A percentile compares a stretch with the other conserved stretches of the same genome.
Conservation (phyloP, 2,329 filamentous ascomycete genomes). For the Drechmeria coniospora region DNA sequence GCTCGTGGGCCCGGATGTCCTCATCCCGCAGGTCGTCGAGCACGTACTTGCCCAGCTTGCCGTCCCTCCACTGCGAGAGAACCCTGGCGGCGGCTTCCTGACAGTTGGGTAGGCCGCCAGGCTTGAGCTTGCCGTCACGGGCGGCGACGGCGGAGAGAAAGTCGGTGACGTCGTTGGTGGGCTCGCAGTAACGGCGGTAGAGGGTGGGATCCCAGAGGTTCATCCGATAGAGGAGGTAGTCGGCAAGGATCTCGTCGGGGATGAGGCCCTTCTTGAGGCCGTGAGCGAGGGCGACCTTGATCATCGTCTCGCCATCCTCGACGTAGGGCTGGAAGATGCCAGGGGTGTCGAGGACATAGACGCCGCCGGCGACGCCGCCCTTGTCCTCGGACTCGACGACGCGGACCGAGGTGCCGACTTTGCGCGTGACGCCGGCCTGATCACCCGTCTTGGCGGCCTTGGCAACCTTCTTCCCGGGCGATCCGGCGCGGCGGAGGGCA, state of each 20-base stretch:
- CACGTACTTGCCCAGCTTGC: constrained; percentile 59
- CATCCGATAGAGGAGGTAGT: constrained; percentile 77
- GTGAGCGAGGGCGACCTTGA: constrained; percentile 84
- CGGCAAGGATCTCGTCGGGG: constrained; percentile 60
- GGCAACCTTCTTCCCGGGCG: constrained; percentile 18
- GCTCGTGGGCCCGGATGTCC: constrained; percentile 33
- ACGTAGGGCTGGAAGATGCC: constrained; percentile 94
- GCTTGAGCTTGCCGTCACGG: constrained; percentile 60
- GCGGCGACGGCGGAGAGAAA: constrained; percentile 57
- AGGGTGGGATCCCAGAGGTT: constrained; percentile 49
- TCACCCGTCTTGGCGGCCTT: constrained; percentile 74
- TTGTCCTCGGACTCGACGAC: constrained; percentile 36
- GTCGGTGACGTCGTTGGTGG: constrained; percentile 71
- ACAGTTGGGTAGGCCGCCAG: constrained; percentile 54
- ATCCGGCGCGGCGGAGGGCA: constrained; percentile 55
- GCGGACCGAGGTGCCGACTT: constrained; percentile 69
- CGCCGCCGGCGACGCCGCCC: constrained; percentile 36
- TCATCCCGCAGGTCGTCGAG: constrained; percentile 60
- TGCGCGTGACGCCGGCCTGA: constrained; percentile 80
- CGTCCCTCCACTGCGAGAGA: constrained; percentile 67
- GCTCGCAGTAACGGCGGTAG: constrained; percentile 47
- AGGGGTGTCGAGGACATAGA: constrained; percentile 83
- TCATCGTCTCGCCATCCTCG: constrained; percentile 69
- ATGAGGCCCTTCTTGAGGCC: constrained; percentile 85
- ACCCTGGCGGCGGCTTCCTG: constrained; percentile 66